phyloP scores from a whole-genome alignment of 2,329 filamentous ascomycete genomes.

The Fusarium equiseti region DNA sequence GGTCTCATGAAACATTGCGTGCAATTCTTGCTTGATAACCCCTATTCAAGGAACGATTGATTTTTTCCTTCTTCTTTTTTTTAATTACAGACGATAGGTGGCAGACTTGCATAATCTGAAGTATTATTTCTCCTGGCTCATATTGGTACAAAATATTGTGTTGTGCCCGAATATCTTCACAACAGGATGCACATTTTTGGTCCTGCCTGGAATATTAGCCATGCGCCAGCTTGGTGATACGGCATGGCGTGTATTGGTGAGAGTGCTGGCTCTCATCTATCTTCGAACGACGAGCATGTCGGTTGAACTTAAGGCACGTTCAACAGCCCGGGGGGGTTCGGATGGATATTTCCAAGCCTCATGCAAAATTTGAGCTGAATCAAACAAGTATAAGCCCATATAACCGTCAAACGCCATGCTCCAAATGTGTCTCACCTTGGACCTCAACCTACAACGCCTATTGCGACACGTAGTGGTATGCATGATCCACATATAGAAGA shows the following conservation, averaged over 20 bases:
- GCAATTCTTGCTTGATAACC: background rate
- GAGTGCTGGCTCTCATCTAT: background rate
- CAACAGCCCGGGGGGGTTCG: background rate
- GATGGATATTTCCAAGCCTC: constrained; percentile 7
- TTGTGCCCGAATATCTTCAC: background rate
- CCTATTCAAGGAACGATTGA: constrained; percentile 1
- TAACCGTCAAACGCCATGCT: constrained; percentile 43
- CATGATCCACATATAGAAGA: constrained; percentile 17
- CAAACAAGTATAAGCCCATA: constrained; percentile 45
- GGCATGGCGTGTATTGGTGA: background rate
- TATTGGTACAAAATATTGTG: background rate
- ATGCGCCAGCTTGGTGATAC: background rate
- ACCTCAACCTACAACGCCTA: constrained; percentile 43
- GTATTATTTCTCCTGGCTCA: background rate
- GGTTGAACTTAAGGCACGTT: background rate
- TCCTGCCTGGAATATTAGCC: background rate
- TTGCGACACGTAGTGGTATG: constrained; percentile 25
- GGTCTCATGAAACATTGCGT: background rate
- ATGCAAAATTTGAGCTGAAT: constrained; percentile 38
- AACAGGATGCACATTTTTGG: background rate
- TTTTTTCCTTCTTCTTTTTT: background rate
- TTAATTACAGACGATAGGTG: background rate
- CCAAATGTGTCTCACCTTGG: constrained; percentile 48
- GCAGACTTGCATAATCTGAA: background rate
- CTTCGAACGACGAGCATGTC: background rate